Base-by-base conservation (phyloP, 805 yeast genomes). In the Torulaspora microellipsoides region DNA sequence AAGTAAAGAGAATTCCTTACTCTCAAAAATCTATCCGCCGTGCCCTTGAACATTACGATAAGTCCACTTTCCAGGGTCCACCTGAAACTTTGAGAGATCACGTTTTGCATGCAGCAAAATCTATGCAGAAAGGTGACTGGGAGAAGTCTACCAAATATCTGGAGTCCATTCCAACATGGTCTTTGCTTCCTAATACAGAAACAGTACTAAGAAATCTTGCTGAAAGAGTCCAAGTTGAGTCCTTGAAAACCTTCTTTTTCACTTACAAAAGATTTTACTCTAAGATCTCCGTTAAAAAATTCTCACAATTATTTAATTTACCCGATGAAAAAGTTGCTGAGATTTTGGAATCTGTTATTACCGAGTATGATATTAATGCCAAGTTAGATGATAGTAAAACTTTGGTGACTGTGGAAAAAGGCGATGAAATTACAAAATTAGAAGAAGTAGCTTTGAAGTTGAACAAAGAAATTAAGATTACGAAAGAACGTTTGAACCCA, bases 1-100 rank as follows among this genome's bases (percentile, higher is more conserved):
- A 80, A 58, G 81, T 82, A 62, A 83, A 81, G 64, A 71, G 80
- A 58, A 73, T 76, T 51, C 65, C 67, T 40, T 64, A 70, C 43
- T 70, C 80, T 47, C 75, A 85, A 58, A 90, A 87, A 69, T 86
- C 95, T 25, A 89, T 93, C 74, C 83, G 91, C 69, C 81, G 95
- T 64, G 79, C 85, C 65, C 76, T 93, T 54, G 98, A 93, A 65
- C 85, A 83, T 72, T 89, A 86, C 62, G 96, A 90, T 64, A 84
- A 91, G 68, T 96, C 90, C 67, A 84, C 84, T 45, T 93, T 91
- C 75, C 87, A 88, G 51, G 99, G 98, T 34, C 99, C 99, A 37
- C 96, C 98, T 42, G 99, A 93, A 70, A 87, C 90, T 65, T 85
- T 95, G 36, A 83, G 95, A 60, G 99, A 93, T 66, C 86, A 79